Conservation (phyloP, 495 filamentous ascomycete genomes). For the Xylaria telfairii region DNA sequence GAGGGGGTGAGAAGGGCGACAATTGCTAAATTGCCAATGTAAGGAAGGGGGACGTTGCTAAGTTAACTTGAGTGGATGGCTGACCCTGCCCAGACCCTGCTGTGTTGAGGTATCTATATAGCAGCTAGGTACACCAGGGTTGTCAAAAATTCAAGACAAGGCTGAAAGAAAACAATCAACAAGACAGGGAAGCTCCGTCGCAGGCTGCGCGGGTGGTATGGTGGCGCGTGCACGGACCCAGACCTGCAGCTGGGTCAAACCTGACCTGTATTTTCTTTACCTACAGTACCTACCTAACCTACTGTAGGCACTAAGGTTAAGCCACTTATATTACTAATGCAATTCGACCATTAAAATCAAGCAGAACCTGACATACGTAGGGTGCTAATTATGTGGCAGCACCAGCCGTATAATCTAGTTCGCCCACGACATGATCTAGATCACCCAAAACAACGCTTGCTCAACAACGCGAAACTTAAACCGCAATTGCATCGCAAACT, state of each 20-base stretch:
- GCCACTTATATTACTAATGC: too few species aligned
- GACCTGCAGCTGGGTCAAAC: slow-evolving; percentile 3
- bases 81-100: slow-evolving; percentile 3
- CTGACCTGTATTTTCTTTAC: too few species aligned
- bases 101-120: not conserved
- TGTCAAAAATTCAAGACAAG: slow-evolving; percentile 34
- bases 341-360: not conserved
- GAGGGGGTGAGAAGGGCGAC: not conserved
- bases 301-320: too few species aligned
- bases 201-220: slow-evolving; percentile 1
- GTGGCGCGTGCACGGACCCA: slow-evolving; percentile 32
- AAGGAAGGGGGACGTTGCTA: not conserved
- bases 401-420: slow-evolving; percentile 10
- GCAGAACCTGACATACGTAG: not conserved
- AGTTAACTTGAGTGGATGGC: not conserved
- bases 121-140: slow-evolving; percentile 9
- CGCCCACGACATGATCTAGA: not conserved
- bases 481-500: not conserved
- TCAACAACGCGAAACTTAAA: not conserved
- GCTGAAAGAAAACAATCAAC: slow-evolving; percentile 46
- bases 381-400: slow-evolving; percentile 1
- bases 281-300: too few species aligned
- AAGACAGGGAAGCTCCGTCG: slow-evolving; percentile 28
- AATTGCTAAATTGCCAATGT: not conserved
- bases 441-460: not conserved